Percentiles rank a stretch among this genome's conserved stretches.
phyloP scores from a whole-genome alignment of 305 asterid species.

The Fraxinus albicans region DNA sequence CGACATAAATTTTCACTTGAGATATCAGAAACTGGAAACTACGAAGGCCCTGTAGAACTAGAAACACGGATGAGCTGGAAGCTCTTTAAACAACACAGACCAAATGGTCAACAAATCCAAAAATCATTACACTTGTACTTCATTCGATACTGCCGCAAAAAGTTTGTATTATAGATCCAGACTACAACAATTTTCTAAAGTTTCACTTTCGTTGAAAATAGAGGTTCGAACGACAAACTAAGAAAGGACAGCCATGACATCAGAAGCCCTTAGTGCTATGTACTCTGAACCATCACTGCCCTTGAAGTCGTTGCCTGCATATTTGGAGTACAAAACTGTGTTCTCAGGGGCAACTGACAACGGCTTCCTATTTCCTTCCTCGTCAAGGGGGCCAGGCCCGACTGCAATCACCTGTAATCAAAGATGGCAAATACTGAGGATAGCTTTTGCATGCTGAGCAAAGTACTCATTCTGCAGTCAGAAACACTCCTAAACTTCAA shows the following conservation, averaged over 20 bases:
- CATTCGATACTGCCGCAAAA: background rate
- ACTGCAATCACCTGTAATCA: slow-evolving; percentile 58
- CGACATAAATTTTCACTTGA: background rate
- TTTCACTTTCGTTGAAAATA: background rate
- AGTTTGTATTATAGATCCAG: slow-evolving; percentile 14
- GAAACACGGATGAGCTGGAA: background rate
- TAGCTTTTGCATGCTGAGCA: background rate
- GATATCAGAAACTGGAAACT: background rate
- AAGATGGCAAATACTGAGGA: background rate
- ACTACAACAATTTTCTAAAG: slow-evolving; percentile 21
- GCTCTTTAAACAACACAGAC: background rate
- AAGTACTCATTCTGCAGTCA: background rate
- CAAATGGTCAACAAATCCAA: background rate
- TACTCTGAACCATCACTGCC: slow-evolving; percentile 76
- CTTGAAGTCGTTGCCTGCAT: slow-evolving; percentile 86
- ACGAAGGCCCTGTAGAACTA: background rate
- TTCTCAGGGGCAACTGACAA: slow-evolving; percentile 39
- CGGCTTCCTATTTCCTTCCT: slow-evolving; percentile 78
- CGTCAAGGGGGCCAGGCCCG: slow-evolving; percentile 85
- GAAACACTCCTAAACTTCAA: background rate
- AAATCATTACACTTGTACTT: background rate
- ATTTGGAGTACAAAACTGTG: slow-evolving; percentile 59
- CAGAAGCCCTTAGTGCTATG: slow-evolving; percentile 72
- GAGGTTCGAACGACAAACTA: slow-evolving; percentile 25
- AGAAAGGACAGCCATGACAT: slow-evolving; percentile 77